phyloP scores from a whole-genome alignment of 1,284 basidiomycete genomes.

The Mycena citricolor region DNA sequence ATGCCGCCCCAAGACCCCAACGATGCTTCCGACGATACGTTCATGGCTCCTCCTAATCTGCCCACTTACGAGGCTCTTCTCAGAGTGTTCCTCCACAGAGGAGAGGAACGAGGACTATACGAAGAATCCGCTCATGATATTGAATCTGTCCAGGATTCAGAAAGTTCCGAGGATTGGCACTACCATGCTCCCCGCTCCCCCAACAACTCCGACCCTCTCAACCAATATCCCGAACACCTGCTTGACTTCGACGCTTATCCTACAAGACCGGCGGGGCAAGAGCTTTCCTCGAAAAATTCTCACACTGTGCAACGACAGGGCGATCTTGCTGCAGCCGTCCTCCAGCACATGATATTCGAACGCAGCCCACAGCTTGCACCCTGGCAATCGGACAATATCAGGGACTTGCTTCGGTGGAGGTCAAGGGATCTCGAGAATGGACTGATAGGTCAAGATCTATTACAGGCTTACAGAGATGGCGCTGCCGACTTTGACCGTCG shows the following conservation, averaged over 20 bases:
- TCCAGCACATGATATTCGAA: constrained; percentile 12
- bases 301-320: neutral
- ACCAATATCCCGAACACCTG: constrained; percentile 10
- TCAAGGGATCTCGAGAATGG: too few species aligned
- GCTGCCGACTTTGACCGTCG: too few species aligned
- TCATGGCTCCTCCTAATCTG: constrained; percentile 14
- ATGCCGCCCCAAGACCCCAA: constrained; percentile 5
- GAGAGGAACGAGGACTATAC: neutral
- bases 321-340: constrained; percentile 1
- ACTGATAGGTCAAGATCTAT: too few species aligned
- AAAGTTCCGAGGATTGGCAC: constrained; percentile 1
- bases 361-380: constrained; percentile 11
- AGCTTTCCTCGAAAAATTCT: neutral
- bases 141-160: neutral
- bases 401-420: constrained; percentile 1
- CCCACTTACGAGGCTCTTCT: constrained; percentile 9
- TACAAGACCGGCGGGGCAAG: neutral
- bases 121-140: neutral
- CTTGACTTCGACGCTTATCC: constrained; percentile 17
- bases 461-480: too few species aligned
- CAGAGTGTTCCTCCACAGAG: neutral
- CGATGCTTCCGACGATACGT: constrained; percentile 9
- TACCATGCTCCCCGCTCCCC: constrained; percentile 14
- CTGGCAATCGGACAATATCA: neutral
- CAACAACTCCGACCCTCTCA: constrained; percentile 8